Conservation (phyloP, 495 filamentous ascomycete species). For the Penicillium tannophilum region DNA sequence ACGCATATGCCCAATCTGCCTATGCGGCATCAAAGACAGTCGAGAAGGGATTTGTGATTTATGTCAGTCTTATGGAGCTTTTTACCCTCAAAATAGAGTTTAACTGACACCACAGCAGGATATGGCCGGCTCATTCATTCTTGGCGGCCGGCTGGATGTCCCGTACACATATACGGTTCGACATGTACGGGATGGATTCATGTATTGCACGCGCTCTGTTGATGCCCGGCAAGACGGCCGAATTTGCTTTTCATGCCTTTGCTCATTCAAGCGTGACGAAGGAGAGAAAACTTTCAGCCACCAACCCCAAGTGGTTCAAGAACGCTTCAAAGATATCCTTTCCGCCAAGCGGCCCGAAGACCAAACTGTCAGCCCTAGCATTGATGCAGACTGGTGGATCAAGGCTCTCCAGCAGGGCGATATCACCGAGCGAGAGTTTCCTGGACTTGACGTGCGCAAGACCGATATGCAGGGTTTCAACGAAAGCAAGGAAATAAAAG, state of each 20-base stretch:
- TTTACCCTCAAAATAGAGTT: background rate
- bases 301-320: constrained; percentile 40
- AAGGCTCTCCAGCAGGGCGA: constrained; percentile 24
- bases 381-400: constrained; percentile 53
- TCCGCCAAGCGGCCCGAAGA: constrained; percentile 41
- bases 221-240: constrained; percentile 48
- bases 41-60: constrained; percentile 54
- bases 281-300: constrained; percentile 33
- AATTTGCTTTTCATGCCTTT: constrained; percentile 61
- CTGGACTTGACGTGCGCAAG: constrained; percentile 62
- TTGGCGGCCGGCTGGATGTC: constrained; percentile 49
- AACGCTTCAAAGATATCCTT: constrained; percentile 42
- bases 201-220: constrained; percentile 62
- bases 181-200: constrained; percentile 55
- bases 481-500: constrained; percentile 33
- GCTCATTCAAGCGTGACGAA: constrained; percentile 63
- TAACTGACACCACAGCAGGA: constrained; percentile 48
- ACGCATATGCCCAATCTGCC: constrained; percentile 68
- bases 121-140: constrained; percentile 69
- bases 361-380: constrained; percentile 39
- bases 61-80: constrained; percentile 50
- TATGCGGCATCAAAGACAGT: constrained; percentile 62
- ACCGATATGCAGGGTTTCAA: constrained; percentile 64
- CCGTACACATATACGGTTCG: constrained; percentile 64
- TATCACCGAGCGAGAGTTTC: constrained; percentile 51